Evolutionary conservation across 805 yeast genomes (phyloP).

Genomic region (Danielia oregonensis): DNA sequence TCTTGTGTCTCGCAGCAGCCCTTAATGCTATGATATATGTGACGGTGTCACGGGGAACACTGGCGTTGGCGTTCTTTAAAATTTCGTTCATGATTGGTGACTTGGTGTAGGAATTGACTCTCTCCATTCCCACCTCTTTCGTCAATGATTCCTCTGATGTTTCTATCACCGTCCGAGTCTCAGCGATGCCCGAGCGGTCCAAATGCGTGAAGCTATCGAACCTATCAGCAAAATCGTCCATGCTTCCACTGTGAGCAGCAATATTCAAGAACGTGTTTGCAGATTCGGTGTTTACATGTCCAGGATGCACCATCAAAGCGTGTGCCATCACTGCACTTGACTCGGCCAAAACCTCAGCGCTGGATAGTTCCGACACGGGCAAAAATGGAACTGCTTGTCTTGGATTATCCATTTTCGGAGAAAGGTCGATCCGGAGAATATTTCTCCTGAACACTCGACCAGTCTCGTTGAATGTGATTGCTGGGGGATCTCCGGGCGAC

Average conservation of each 20-base stretch:
- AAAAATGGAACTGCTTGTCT: conserved; percentile 59
- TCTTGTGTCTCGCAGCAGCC: conserved; percentile 58
- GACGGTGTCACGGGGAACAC: conserved; percentile 32
- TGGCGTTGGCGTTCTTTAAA: neutral
- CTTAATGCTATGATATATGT: conserved; percentile 59
- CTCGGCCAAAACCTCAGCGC: conserved; percentile 58
- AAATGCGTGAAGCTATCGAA: conserved; percentile 26
- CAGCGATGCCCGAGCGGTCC: conserved; percentile 21
- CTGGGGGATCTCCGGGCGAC: conserved; percentile 21
- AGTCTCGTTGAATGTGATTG: conserved; percentile 38
- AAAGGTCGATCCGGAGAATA: conserved; percentile 41
- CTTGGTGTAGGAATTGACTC: conserved; percentile 7
- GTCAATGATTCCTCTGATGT: conserved; percentile 5
- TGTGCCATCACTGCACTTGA: conserved; percentile 73
- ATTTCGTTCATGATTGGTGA: conserved; percentile 19
- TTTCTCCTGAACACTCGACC: conserved; percentile 48
- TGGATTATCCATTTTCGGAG: conserved; percentile 5
- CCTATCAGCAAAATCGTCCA: conserved; percentile 33
- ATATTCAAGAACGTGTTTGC: conserved; percentile 53
- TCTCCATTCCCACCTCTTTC: conserved; percentile 2
- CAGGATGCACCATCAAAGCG: conserved; percentile 42
- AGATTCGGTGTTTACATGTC: conserved; percentile 37
- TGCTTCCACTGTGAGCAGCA: conserved; percentile 31
- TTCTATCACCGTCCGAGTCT: conserved; percentile 14
- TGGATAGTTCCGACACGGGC: conserved; percentile 47